Evolutionary conservation across 2,329 filamentous ascomycete genomes (phyloP), one percentile per base, ranked within the genome.

Genomic region (Nemania bipapillata): DNA sequence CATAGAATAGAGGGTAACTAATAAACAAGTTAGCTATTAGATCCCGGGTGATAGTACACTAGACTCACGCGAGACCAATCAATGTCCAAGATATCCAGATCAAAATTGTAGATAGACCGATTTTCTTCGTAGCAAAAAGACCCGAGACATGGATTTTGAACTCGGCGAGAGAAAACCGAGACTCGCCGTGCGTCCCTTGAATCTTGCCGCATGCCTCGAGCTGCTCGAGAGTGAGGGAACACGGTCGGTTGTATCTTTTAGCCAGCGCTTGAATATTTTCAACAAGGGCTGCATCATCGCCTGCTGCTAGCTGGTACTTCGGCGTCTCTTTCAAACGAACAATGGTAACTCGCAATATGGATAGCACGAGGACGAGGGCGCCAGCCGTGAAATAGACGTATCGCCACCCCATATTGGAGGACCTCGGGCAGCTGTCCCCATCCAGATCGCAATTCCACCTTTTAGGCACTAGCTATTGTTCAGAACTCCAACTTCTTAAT

Each of bases 81-180:
- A 91, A 76, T 0, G 87, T 84, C 91, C 91, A 93, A 0, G 87
- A 90, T 5, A 91, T 75, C 87, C 89, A 92, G 70, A 93, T 88
- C 66, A 93, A 79, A 0, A 80, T 70, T 0, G 90, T 93, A 0
- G 87, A 90, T 1, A 89, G 75, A 0, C 81, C 86, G 63, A 92
- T 86, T 65, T 83, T 85, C 60, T 78, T 85, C 0, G 89, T 91
- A 0, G 82, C 80, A 73, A 91, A 93, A 1, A 94, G 84, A 2
- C 90, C 91, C 17, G 83, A 81, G 26, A 93, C 75, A 74, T 94
- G 91, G 22, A 85, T 74, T 3, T 77, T 69, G 4, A 81, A 77
- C 54, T 82, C 77, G 20, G 59, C 68, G 20, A 81, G 49, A 9
- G 79, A 79, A 67, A 79, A 74, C 49, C 75, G 72, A 64, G 71